Conservation (phyloP, 2,329 filamentous ascomycete genomes). For the Fusarium napiforme region DNA sequence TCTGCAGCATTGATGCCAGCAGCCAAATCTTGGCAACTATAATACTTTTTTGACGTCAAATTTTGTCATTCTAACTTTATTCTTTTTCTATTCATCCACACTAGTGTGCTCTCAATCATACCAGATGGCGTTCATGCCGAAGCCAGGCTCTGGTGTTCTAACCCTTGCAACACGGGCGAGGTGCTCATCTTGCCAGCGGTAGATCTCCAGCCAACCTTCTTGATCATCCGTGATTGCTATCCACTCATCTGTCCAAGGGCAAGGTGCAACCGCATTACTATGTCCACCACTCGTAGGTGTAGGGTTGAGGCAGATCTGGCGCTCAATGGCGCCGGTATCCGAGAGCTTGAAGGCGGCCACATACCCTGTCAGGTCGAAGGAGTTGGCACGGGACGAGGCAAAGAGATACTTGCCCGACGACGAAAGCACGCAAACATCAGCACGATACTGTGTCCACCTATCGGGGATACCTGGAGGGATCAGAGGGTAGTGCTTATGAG, state of each 20-base stretch:
- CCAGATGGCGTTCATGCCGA: conserved; percentile 98
- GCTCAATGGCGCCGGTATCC: conserved; percentile 76
- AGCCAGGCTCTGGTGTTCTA: conserved; percentile 85
- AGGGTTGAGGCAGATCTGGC: conserved; percentile 82
- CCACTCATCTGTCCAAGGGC: conserved; percentile 88
- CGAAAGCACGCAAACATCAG: conserved; percentile 83
- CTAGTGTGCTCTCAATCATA: conserved; percentile 65
- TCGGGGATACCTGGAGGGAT: conserved; percentile 77
- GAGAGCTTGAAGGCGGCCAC: conserved; percentile 81
- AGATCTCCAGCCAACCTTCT: conserved; percentile 87
- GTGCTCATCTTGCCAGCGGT: conserved; percentile 86
- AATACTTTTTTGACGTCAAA: not conserved
- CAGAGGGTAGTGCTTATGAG: conserved; percentile 78
- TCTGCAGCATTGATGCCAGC: not conserved
- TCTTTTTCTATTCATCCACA: not conserved
- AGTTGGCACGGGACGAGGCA: conserved; percentile 84
- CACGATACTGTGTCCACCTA: conserved; percentile 75
- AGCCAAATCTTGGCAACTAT: conserved; percentile 10
- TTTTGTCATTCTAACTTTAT: not conserved
- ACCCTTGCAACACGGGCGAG: conserved; percentile 80
- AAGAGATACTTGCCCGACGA: conserved; percentile 80
- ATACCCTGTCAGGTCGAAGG: conserved; percentile 80
- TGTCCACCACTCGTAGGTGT: conserved; percentile 90
- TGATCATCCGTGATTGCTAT: conserved; percentile 90
- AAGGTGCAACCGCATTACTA: conserved; percentile 87